These are phyloP conservation scores for Cucumis melo DNA, from an alignment of 306 rosid genomes.

Conservation along the genomic window DNA sequence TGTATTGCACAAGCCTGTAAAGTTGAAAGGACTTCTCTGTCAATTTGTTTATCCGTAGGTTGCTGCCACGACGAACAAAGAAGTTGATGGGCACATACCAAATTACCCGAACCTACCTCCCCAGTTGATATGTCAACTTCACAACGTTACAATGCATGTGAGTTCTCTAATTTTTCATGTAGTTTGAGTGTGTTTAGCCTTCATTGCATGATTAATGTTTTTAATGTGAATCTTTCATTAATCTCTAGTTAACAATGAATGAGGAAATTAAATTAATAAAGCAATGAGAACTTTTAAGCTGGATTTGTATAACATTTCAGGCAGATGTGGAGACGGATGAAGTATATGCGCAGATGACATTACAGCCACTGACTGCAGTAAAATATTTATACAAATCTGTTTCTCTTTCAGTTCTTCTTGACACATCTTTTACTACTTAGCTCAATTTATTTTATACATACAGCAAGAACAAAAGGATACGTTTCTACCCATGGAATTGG, in stretches of 20 bases:
- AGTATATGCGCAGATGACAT: slow-evolving; percentile 91
- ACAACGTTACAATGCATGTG: slow-evolving; percentile 78
- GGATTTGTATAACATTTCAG: slow-evolving; percentile 37
- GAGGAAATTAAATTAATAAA: neutral
- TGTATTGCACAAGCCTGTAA: neutral
- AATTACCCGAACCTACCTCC: slow-evolving; percentile 73
- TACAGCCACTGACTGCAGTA: slow-evolving; percentile 81
- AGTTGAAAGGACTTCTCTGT: neutral
- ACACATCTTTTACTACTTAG: neutral
- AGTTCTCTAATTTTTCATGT: slow-evolving; percentile 15
- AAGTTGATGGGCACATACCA: slow-evolving; percentile 71
- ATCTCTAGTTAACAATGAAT: neutral
- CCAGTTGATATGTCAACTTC: slow-evolving; percentile 79
- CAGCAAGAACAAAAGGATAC: slow-evolving; percentile 94
- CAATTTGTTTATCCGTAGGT: slow-evolving; percentile 23
- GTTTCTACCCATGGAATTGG: slow-evolving; percentile 81
- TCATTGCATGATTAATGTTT: neutral
- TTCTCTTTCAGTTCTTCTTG: slow-evolving; percentile 6
- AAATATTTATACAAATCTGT: neutral
- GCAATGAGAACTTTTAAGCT: neutral
- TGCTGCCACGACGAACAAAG: slow-evolving; percentile 69
- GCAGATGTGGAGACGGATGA: slow-evolving; percentile 91
- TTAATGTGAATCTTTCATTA: neutral
- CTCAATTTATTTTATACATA: neutral
- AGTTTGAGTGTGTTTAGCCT: slow-evolving; percentile 5